These are phyloP conservation scores for Toxoplasma gondii DNA, from an alignment of 169 alveolate genomes.

Conservation along the genomic window DNA sequence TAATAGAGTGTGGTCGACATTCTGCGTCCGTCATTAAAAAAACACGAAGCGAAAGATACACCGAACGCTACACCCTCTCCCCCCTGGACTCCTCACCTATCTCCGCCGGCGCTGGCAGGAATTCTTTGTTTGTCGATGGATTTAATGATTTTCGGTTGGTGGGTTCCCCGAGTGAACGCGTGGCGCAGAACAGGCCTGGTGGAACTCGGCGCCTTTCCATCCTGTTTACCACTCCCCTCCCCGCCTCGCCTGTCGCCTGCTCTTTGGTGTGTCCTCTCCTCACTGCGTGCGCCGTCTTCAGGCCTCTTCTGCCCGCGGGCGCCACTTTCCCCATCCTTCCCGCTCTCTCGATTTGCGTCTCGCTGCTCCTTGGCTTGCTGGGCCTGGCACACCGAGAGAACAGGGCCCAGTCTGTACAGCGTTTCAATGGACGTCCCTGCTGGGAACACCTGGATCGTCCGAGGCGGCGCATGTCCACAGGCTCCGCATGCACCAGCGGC, in stretches of 20 bases:
- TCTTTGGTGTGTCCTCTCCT: background rate
- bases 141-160: slow-evolving; percentile 8
- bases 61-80: too few relatives aligned
- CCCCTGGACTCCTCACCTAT: background rate
- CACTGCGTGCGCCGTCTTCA: background rate
- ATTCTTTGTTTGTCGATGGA: slow-evolving; percentile 15
- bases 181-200: slow-evolving; percentile 15
- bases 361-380: slow-evolving; percentile 40
- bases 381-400: slow-evolving; percentile 12
- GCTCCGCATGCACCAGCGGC: background rate
- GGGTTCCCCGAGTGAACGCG: background rate
- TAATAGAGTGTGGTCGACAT: too few relatives aligned
- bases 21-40: too few relatives aligned
- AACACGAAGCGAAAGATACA: background rate
- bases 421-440: background rate
- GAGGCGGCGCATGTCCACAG: slow-evolving; percentile 6
- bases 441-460: slow-evolving; percentile 13
- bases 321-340: background rate
- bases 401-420: background rate
- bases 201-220: background rate
- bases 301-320: background rate
- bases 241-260: background rate
- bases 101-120: slow-evolving; percentile 36
- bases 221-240: background rate
- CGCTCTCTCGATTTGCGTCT: background rate